Evolutionary conservation across 1,284 basidiomycete genomes (phyloP).

Genomic region (Sanghuangporus sanghuang): DNA sequence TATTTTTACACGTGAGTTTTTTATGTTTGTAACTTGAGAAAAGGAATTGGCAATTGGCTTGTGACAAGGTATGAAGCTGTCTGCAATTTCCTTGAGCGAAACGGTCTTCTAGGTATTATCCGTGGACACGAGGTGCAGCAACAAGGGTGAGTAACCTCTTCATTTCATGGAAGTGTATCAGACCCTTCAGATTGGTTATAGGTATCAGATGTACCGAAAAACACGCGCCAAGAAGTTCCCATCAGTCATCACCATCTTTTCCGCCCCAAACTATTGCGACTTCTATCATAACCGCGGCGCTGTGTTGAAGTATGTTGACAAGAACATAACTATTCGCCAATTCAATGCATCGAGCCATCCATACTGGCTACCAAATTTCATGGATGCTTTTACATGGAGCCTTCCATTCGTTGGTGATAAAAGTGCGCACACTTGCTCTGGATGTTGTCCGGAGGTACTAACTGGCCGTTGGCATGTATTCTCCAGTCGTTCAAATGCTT

Average conservation of each 20-base stretch:
- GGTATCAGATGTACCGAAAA: slow-evolving; percentile 92
- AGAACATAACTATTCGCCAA: slow-evolving; percentile 96
- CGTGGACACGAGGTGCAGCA: slow-evolving; percentile 98
- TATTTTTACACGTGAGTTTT: slow-evolving; percentile 86
- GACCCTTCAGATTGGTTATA: slow-evolving; percentile 26
- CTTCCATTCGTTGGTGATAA: slow-evolving; percentile 97
- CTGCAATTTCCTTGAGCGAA: slow-evolving; percentile 91
- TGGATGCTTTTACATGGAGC: slow-evolving; percentile 99
- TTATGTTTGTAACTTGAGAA: not conserved
- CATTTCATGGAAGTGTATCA: not conserved
- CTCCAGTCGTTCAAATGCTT: slow-evolving; percentile 90
- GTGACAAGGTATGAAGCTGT: slow-evolving; percentile 81
- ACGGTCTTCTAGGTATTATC: slow-evolving; percentile 88
- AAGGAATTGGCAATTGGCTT: not conserved
- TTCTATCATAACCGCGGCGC: slow-evolving; percentile 96
- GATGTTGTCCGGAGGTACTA: not conserved
- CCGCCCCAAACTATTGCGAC: slow-evolving; percentile 95
- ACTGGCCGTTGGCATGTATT: not conserved
- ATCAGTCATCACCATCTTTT: slow-evolving; percentile 94
- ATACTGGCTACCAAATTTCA: slow-evolving; percentile 93
- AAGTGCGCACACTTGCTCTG: slow-evolving; percentile 49
- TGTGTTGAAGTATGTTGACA: slow-evolving; percentile 96
- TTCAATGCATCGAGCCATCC: slow-evolving; percentile 95
- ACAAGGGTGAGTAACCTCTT: slow-evolving; percentile 59
- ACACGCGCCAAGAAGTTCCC: slow-evolving; percentile 89